Evolutionary conservation across 2,329 filamentous ascomycete genomes (phyloP), one percentile per base, ranked within the genome.

Genomic region (Aureobasidium vineae): DNA sequence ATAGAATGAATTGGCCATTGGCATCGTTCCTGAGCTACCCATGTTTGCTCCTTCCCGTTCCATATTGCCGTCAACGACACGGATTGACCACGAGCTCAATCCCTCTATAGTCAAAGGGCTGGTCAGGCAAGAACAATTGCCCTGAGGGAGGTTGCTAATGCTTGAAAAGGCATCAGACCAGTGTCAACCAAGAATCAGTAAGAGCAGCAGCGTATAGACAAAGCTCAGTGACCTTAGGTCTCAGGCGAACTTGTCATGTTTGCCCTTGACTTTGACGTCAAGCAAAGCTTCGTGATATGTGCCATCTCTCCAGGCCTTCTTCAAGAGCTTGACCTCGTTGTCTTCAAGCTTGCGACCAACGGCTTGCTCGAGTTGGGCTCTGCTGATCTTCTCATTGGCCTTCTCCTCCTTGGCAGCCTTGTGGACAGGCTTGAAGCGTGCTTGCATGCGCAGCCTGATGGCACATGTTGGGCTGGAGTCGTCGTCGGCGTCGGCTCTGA

Each of bases 401-500:
- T 90, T 95, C 70, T 91, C 90, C 75, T 93, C 92, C 79, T 93
- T 96, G 0, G 84, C 86, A 11, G 89, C 89, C 77, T 89, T 90
- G 53, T 95, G 78, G 69, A 85, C 85, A 10, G 94, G 93, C 82
- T 97, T 97, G 81, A 96, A 98, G 60, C 91, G 84, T 26, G 94
- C 92, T 80, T 98, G 94, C 93, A 98, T 97, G 64, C 93, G 89
- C 72, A 98, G 86, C 59, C 91, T 85, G 68, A 96, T 76, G 7
- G 88, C 89, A 11, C 91, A 92, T 71, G 85, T 85, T 73, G 90
- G 90, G 5, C 82, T 84, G 60, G 88, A 85, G 10, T 80, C 79
- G 16, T 88, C 86, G 19, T 64, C 59, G 8, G 86, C 89, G 76
- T 97, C 92, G 57, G 91, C 92, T 38, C 91, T 86, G 15, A 96